A percentile compares a stretch with the other conserved stretches of the same genome.
These are phyloP conservation scores for Boletus semigastroideus DNA, from an alignment of 1,284 basidiomycete genomes.

Conservation along the genomic window DNA sequence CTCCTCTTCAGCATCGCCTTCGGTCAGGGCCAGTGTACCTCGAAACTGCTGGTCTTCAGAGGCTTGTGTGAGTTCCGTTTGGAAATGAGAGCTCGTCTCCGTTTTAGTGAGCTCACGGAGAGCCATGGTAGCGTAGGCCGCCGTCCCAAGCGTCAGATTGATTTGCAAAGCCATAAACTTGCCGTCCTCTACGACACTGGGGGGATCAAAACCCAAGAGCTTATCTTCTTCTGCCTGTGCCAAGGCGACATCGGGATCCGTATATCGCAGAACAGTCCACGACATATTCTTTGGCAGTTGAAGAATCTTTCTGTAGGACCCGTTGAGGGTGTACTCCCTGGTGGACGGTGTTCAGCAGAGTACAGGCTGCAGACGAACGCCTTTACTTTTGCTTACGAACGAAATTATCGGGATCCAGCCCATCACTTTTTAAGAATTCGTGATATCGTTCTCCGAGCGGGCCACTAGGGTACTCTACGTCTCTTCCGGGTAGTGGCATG, in stretches of 20 bases:
- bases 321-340: slow-evolving; percentile 90
- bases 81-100: slow-evolving; percentile 87
- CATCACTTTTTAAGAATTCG: slow-evolving; percentile 80
- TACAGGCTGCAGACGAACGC: neutral
- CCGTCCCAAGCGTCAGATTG: slow-evolving; percentile 76
- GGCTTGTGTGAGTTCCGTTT: slow-evolving; percentile 73
- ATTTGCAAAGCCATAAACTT: slow-evolving; percentile 87
- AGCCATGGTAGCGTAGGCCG: slow-evolving; percentile 96
- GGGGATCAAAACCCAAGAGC: slow-evolving; percentile 76
- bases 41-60: slow-evolving; percentile 84
- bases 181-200: slow-evolving; percentile 64
- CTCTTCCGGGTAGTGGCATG: slow-evolving; percentile 92
- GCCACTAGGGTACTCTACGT: slow-evolving; percentile 87
- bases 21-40: slow-evolving; percentile 41
- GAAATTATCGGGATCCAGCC: slow-evolving; percentile 86
- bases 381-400: slow-evolving; percentile 81
- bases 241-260: slow-evolving; percentile 88
- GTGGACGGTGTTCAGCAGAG: slow-evolving; percentile 2
- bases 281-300: slow-evolving; percentile 80
- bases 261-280: slow-evolving; percentile 85
- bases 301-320: slow-evolving; percentile 91
- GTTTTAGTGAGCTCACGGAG: slow-evolving; percentile 90
- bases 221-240: slow-evolving; percentile 95
- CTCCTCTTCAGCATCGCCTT: slow-evolving; percentile 27
- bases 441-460: slow-evolving; percentile 79